Conservation (phyloP, 2,329 filamentous ascomycete species). For the Mariannaea sp. region DNA sequence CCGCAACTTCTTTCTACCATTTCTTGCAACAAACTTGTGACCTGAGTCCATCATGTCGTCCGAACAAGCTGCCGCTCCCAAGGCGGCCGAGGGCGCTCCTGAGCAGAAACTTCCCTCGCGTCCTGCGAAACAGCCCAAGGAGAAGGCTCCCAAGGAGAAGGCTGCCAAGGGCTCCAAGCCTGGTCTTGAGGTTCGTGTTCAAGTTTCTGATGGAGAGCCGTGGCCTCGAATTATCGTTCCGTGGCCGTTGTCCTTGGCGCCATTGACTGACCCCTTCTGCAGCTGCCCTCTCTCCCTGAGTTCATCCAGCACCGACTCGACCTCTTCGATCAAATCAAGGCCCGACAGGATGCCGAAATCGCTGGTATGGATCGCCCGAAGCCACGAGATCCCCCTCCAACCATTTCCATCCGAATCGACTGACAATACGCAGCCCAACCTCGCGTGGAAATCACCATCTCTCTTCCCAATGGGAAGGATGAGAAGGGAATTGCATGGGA, state of each 20-base stretch:
- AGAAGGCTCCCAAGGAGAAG: slow-evolving; percentile 41
- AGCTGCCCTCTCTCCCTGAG: slow-evolving; percentile 62
- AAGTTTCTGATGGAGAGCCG: slow-evolving; percentile 39
- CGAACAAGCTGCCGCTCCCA: slow-evolving; percentile 43
- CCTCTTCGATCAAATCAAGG: slow-evolving; percentile 88
- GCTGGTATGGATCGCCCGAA: slow-evolving; percentile 43
- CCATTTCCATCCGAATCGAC: slow-evolving; percentile 22
- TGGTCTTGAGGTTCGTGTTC: slow-evolving; percentile 52
- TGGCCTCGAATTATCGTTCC: slow-evolving; percentile 5
- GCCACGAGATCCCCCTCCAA: background rate
- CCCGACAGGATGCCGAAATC: slow-evolving; percentile 78
- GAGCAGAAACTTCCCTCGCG: slow-evolving; percentile 43
- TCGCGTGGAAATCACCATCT: slow-evolving; percentile 74
- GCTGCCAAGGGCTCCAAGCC: slow-evolving; percentile 61
- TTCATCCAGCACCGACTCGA: slow-evolving; percentile 84
- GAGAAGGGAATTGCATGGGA: slow-evolving; percentile 84
- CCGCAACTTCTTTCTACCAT: slow-evolving; percentile 36
- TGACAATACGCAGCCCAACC: slow-evolving; percentile 61
- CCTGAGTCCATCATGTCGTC: slow-evolving; percentile 43
- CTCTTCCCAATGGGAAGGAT: slow-evolving; percentile 72
- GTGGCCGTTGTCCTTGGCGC: slow-evolving; percentile 1
- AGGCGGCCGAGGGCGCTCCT: slow-evolving; percentile 42
- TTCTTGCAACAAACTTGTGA: slow-evolving; percentile 22
- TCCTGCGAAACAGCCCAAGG: slow-evolving; percentile 46
- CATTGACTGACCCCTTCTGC: slow-evolving; percentile 28